Evolutionary conservation across 176 grass and related monocot genomes (phyloP).

Genomic region (Musa beccarii): DNA sequence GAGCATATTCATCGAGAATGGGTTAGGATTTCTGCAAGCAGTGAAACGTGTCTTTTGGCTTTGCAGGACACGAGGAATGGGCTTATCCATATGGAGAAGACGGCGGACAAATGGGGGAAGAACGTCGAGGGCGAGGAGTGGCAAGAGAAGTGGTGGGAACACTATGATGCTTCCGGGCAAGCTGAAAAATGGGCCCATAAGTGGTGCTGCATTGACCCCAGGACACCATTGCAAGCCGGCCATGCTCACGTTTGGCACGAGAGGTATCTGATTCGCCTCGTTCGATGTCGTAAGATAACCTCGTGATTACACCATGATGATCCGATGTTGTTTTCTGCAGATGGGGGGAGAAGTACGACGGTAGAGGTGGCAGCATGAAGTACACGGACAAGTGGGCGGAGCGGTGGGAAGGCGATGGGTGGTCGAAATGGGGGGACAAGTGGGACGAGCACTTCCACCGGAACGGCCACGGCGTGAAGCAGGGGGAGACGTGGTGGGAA

Average conservation of each 20-base stretch:
- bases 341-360: conserved; percentile 91
- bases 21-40: too few species aligned
- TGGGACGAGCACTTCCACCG: conserved; percentile 77
- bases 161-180: conserved; percentile 76
- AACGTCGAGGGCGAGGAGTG: conserved; percentile 77
- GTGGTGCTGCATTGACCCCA: conserved; percentile 92
- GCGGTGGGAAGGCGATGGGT: conserved; percentile 49
- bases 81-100: conserved; percentile 86
- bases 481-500: conserved; percentile 92
- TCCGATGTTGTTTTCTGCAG: conserved; percentile 21
- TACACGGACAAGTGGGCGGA: conserved; percentile 97
- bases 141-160: conserved; percentile 96
- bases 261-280: conserved; percentile 40
- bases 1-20: too few species aligned
- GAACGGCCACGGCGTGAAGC: conserved; percentile 50
- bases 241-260: conserved; percentile 99
- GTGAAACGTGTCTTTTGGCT: background rate
- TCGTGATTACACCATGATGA: background rate
- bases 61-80: conserved; percentile 55
- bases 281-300: background rate
- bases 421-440: conserved; percentile 95
- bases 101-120: conserved; percentile 92
- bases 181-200: conserved; percentile 92
- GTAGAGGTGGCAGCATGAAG: conserved; percentile 54
- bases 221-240: conserved; percentile 61